Percentiles rank a stretch among this genome's conserved stretches.
Conservation (phyloP, 1,139 yeast species). For the Suhomyces maxii region DNA sequence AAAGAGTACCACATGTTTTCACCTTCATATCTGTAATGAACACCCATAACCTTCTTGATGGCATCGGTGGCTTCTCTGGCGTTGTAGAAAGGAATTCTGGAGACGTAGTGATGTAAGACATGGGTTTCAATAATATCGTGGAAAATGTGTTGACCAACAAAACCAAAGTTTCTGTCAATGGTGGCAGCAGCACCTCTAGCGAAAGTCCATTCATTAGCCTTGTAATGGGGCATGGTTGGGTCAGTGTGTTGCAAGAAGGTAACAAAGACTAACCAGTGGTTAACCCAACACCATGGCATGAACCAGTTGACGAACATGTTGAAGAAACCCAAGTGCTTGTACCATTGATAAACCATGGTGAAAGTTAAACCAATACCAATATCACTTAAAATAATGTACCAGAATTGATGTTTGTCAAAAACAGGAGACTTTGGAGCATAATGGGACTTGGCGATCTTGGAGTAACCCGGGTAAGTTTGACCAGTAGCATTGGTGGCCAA, state of each 20-base stretch:
- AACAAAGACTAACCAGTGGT: constrained; percentile 66
- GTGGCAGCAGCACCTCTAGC: constrained; percentile 71
- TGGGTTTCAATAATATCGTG: constrained; percentile 68
- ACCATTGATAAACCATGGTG: constrained; percentile 49
- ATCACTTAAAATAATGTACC: constrained; percentile 55
- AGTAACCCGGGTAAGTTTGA: constrained; percentile 42
- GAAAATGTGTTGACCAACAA: constrained; percentile 56
- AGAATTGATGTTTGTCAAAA: constrained; percentile 55
- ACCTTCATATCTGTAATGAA: constrained; percentile 51
- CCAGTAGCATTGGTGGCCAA: constrained; percentile 55
- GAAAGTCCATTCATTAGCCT: constrained; percentile 57
- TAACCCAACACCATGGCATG: constrained; percentile 56
- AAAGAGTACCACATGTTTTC: constrained; percentile 60
- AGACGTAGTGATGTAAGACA: constrained; percentile 61
- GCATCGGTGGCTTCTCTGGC: constrained; percentile 62
- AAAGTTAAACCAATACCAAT: constrained; percentile 48
- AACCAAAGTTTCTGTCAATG: constrained; percentile 62
- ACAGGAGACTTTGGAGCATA: constrained; percentile 55
- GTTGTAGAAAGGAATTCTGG: constrained; percentile 63
- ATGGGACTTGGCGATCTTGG: constrained; percentile 40
- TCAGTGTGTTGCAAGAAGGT: constrained; percentile 64
- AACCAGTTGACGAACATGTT: constrained; percentile 52
- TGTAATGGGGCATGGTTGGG: constrained; percentile 58
- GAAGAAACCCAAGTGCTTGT: constrained; percentile 47
- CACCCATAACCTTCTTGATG: constrained; percentile 60